Percentiles rank a stretch among this genome's conserved stretches.
Evolutionary conservation across 257 asterid genomes (phyloP).

Genomic region (Ophiorrhiza pumila): DNA sequence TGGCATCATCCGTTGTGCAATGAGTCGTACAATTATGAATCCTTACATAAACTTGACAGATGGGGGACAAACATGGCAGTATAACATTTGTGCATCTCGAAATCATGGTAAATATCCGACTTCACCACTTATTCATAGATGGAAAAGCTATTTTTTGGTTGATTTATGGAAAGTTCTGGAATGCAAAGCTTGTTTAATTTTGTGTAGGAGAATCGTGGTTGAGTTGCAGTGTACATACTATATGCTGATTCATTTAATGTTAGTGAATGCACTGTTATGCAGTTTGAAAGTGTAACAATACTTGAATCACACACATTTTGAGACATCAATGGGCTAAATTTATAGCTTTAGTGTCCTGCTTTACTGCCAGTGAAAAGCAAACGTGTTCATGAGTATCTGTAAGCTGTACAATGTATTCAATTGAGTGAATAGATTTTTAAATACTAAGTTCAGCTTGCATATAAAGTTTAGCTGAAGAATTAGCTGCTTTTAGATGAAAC

Average conservation of each 20-base stretch:
- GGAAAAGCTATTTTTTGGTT: not conserved
- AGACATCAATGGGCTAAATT: not conserved
- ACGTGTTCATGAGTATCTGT: not conserved
- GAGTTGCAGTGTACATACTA: not conserved
- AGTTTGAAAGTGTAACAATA: not conserved
- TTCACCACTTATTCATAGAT: not conserved
- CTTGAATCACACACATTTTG: not conserved
- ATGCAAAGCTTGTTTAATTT: not conserved
- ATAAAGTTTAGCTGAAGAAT: not conserved
- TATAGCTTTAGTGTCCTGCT: not conserved
- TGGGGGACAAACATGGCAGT: constrained; percentile 81
- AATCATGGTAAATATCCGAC: constrained; percentile 54
- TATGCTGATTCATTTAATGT: not conserved
- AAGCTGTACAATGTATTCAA: not conserved
- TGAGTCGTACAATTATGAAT: constrained; percentile 80
- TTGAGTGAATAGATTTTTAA: not conserved
- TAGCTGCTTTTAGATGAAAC: not conserved
- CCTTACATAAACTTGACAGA: constrained; percentile 75
- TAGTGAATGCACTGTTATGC: not conserved
- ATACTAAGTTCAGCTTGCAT: not conserved
- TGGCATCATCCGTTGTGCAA: constrained; percentile 76
- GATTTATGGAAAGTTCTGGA: not conserved
- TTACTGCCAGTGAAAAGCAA: not conserved
- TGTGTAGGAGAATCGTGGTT: not conserved
- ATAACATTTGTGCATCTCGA: constrained; percentile 72